These are phyloP conservation scores for Aspergillus fumigatus DNA, from an alignment of 2,329 filamentous ascomycete genomes.

Conservation along the genomic window DNA sequence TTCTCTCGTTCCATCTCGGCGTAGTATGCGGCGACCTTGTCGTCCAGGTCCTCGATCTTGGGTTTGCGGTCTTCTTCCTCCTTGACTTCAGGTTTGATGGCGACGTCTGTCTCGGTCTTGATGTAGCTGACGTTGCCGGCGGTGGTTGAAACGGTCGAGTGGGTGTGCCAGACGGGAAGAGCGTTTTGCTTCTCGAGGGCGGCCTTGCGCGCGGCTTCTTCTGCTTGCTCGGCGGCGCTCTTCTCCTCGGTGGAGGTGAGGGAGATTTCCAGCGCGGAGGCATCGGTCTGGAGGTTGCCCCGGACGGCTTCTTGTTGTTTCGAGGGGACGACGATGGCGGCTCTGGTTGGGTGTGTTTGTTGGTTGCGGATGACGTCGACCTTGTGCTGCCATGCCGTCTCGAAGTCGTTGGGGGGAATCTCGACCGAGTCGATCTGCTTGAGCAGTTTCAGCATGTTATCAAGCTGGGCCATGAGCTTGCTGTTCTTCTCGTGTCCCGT, in stretches of 20 bases:
- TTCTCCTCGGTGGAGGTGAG: slow-evolving; percentile 47
- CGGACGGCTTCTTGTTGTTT: slow-evolving; percentile 38
- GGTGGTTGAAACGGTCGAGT: slow-evolving; percentile 42
- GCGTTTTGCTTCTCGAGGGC: slow-evolving; percentile 49
- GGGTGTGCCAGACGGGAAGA: slow-evolving; percentile 50
- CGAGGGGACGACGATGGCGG: slow-evolving; percentile 37
- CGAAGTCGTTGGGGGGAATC: slow-evolving; percentile 47
- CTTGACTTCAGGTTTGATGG: slow-evolving; percentile 38
- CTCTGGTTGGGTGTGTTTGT: slow-evolving; percentile 37
- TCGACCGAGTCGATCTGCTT: slow-evolving; percentile 46
- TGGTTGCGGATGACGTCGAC: slow-evolving; percentile 43
- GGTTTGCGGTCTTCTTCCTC: slow-evolving; percentile 42
- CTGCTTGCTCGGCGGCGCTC: slow-evolving; percentile 45
- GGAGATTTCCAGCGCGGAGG: slow-evolving; percentile 44
- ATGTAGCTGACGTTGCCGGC: slow-evolving; percentile 20
- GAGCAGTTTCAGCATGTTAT: slow-evolving; percentile 43
- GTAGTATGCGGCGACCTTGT: slow-evolving; percentile 45
- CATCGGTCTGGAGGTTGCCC: slow-evolving; percentile 41
- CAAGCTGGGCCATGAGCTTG: slow-evolving; percentile 46
- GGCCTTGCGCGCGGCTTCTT: slow-evolving; percentile 45
- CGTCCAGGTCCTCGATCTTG: slow-evolving; percentile 39
- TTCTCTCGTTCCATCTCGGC: slow-evolving; percentile 43
- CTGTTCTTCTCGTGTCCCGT: slow-evolving; percentile 48
- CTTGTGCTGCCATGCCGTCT: slow-evolving; percentile 46
- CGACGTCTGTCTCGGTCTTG: slow-evolving; percentile 29